These are phyloP conservation scores for Flaveria trinervia DNA, from an alignment of 129 eudicot species.

Conservation along the genomic window DNA sequence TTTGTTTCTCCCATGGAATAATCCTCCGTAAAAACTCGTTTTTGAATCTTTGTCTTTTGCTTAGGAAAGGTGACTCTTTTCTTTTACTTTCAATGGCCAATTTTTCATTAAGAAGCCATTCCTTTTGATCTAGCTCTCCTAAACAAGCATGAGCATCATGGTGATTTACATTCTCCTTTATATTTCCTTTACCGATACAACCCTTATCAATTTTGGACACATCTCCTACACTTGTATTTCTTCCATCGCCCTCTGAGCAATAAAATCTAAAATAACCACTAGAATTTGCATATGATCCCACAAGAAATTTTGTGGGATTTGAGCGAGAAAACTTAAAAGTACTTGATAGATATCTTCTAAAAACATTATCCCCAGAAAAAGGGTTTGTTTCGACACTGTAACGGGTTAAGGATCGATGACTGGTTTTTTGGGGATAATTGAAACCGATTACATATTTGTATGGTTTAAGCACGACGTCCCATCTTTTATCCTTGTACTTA, in stretches of 20 bases:
- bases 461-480: slow-evolving; percentile 59
- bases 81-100: slow-evolving; percentile 76
- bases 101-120: slow-evolving; percentile 90
- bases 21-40: slow-evolving; percentile 80
- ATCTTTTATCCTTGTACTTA: slow-evolving; percentile 56
- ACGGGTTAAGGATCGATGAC: slow-evolving; percentile 28
- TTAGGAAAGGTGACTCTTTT: slow-evolving; percentile 80
- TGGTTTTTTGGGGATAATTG: slow-evolving; percentile 27
- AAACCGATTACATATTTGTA: slow-evolving; percentile 47
- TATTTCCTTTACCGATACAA: slow-evolving; percentile 30
- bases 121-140: slow-evolving; percentile 94
- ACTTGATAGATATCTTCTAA: slow-evolving; percentile 47
- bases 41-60: slow-evolving; percentile 63
- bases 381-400: slow-evolving; percentile 21
- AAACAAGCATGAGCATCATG: slow-evolving; percentile 80
- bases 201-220: slow-evolving; percentile 44
- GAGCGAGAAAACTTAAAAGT: slow-evolving; percentile 33
- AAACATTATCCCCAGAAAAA: slow-evolving; percentile 30
- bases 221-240: slow-evolving; percentile 62
- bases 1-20: slow-evolving; percentile 91
- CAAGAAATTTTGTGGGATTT: slow-evolving; percentile 27
- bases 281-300: slow-evolving; percentile 39
- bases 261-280: slow-evolving; percentile 46
- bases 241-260: slow-evolving; percentile 87
- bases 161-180: slow-evolving; percentile 37